Base-by-base conservation (phyloP, 2,329 filamentous ascomycete genomes). In the Verticillium dahliae region DNA sequence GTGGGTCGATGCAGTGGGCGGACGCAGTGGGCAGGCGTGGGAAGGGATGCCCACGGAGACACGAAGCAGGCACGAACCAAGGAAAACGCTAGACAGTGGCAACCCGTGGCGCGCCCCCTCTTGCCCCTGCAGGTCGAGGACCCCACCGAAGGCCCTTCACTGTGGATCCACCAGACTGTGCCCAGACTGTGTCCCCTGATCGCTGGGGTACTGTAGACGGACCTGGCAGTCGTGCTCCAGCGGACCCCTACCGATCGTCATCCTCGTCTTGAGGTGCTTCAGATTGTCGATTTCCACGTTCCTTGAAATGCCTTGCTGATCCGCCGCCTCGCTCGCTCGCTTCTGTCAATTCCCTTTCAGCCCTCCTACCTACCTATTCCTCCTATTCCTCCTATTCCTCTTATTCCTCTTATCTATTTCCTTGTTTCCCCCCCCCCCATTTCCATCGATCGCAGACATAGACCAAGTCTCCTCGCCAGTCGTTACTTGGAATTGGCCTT, bases 391-490 rank as follows among this genome's bases (percentile, higher is more conserved):
- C 56, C n/a, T 57, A 33, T 57, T 35, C 52, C 41, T 57, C 52
- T 39, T 59, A 55, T 18, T 57, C 31, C 57, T 33, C 45, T 38
- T 56, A 52, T 45, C 57, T 41, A 59, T 38, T 45, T 60, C 55
- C 62, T 14, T 34, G 56, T 45, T 60, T 57, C 5, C 5, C 3
- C 41, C 34, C 34, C 38, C 62, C 56, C 50, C 52, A 37, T 38
- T 60, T 37, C 31, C 22, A 22, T 54, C 31, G 37, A 22, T 38
- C 33, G 13, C 35, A 33, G 27, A 57, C 39, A 45, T 58, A 64
- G 62, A 63, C 61, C 64, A 59, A 56, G 62, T 64, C 27, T 59
- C 62, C 64, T 63, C 62, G 61, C 62, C 62, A 62, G 64, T 56
- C 58, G 58, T 56, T 59, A 59, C 58, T 56, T 45, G 39, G 62